Base-by-base conservation (phyloP, 805 yeast species). In the Yamadazyma akitaensis region DNA sequence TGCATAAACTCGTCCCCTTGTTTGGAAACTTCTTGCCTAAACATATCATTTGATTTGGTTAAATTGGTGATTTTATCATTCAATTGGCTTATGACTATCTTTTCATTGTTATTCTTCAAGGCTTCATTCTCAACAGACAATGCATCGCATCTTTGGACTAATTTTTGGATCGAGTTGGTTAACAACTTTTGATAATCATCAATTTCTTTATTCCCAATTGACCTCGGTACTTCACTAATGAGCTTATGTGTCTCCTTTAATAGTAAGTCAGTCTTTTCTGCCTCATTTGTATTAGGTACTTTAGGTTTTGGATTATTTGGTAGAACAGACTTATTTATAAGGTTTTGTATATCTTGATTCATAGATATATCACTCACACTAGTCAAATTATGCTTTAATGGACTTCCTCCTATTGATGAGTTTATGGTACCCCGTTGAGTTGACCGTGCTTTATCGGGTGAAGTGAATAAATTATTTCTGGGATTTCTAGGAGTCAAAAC, bases 241-340 rank as follows among this genome's bases (percentile, higher is more conserved):
- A 62, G 40, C 32, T 57, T 57, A 46, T 66, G 70, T 6, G 71
- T 63, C 47, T 66, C 63, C 33, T 49, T 53, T 8, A 65, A 56
- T 12, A 63, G 37, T 13, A 62, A 47, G 31, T 63, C 65, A 2
- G 55, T 37, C 28, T 41, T 37, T 6, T 44, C 47, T 2, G 18
- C 33, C 3, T 25, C 35, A 37, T 30, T 11, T 5, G 11, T 19
- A 18, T 7, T 16, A n/a, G 19, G 32, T 8, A 19, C 32, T 18
- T 28, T 18, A 21, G 17, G 24, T 30, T 16, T 10, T 9, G 21
- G 17, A 5, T 7, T 21, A 13, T n/a, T n/a, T 21, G 31, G 40
- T n/a, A 24, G 39, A 14, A 37, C 21, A 8, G 42, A 24, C 24
- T 35, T 26, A 21, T 40, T 36, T 5, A 36, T 37, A 32, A 41